Evolutionary conservation across 805 yeast genomes (phyloP), one percentile per base, ranked within the genome.

Genomic region (Limtongia smithiae): DNA sequence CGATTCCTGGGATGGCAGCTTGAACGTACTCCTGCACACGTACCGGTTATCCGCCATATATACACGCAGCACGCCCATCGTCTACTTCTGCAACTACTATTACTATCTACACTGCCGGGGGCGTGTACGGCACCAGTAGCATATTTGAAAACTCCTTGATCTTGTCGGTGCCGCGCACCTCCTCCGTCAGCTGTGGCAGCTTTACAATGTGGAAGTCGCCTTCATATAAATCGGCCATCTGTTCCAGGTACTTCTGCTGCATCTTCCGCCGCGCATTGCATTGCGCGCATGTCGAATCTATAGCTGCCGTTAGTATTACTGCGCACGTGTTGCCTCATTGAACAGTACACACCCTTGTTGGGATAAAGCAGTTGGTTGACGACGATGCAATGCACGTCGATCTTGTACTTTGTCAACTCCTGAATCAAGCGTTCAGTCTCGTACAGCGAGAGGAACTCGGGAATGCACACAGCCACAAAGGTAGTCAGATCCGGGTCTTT

Each of bases 381-480:
- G 55, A 93, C 90, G 63, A 93, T 93, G 33, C 96, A 85, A 69
- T 89, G 91, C 55, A 94, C 96, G 68, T 93, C 99, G 83, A 93
- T 93, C 59, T 89, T 85, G 70, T 87, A 93, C 46, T 91, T 81
- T 70, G 89, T 84, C 67, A 93, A 79, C 68, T 93, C 99, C 72
- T 93, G 99, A 60, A 93, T 86, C 82, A 93, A 80, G 71, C 99
- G 82, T 72, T 93, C 99, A 17, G 97, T 91, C 70, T 93, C 99
- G 69, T 93, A 93, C 41, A 93, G 74, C 1, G 97, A 90, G 65
- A 93, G 76, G 70, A 93, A 93, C 72, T 93, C 99, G 41, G 97
- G 88, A 59, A 93, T 93, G 71, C 99, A 93, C 37, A 93, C 98
- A 71, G 97, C 93, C 28, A 93, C 85, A 58, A 71, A 71, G 0